A percentile compares a stretch with the other conserved stretches of the same genome.
phyloP scores from a whole-genome alignment of 352 stramenopile genomes.

The Achlya hypogyna region DNA sequence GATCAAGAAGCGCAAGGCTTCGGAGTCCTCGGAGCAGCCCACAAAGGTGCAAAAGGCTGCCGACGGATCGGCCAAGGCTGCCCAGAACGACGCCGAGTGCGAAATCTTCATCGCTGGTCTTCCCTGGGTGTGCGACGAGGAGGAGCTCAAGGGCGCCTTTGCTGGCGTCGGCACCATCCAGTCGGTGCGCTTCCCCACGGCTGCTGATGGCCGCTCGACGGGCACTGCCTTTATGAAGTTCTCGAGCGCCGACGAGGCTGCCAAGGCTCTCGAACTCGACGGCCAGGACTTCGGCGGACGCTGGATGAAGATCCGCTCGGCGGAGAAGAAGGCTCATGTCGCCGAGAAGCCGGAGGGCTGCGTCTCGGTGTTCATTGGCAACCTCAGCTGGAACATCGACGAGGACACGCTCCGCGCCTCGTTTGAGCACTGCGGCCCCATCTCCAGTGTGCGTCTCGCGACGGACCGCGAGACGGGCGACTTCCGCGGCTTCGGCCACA shows the following conservation, averaged over 20 bases:
- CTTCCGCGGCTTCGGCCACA: conserved; percentile 97
- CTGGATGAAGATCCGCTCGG: conserved; percentile 93
- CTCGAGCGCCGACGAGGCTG: conserved; percentile 43
- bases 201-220: conserved; percentile 82
- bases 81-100: conserved; percentile 34
- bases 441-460: conserved; percentile 91
- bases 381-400: conserved; percentile 95
- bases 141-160: conserved; percentile 93
- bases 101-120: conserved; percentile 90
- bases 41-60: conserved; percentile 69
- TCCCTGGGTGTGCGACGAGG: conserved; percentile 91
- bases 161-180: conserved; percentile 79
- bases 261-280: conserved; percentile 86
- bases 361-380: conserved; percentile 97
- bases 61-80: conserved; percentile 49
- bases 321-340: conserved; percentile 78
- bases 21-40: conserved; percentile 39
- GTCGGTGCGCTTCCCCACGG: conserved; percentile 76
- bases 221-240: conserved; percentile 96
- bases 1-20: conserved; percentile 80
- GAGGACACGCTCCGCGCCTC: conserved; percentile 89
- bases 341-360: conserved; percentile 92
- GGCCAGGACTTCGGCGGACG: conserved; percentile 89
- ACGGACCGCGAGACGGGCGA: conserved; percentile 95
- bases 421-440: conserved; percentile 94